Evolutionary conservation across 2,329 filamentous ascomycete genomes (phyloP).

Genomic region (Balansia obtecta): DNA sequence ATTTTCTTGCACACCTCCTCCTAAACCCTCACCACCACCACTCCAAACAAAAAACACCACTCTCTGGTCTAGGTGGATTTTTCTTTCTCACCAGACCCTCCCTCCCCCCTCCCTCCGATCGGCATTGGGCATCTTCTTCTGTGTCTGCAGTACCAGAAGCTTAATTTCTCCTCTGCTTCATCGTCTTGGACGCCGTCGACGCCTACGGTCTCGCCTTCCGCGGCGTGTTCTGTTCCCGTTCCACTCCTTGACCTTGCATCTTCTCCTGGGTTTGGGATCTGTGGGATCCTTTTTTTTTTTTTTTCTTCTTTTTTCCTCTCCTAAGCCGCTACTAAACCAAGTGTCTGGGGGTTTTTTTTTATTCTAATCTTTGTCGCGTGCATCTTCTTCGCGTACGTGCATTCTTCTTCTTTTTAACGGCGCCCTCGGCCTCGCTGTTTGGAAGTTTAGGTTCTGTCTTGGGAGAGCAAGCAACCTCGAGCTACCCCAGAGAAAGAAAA

Average conservation of each 20-base stretch:
- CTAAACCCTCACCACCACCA: slow-evolving; percentile 27
- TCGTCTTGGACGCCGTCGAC: slow-evolving; percentile 14
- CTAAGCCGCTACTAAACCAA: slow-evolving; percentile 14
- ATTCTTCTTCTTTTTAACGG: slow-evolving; percentile 5
- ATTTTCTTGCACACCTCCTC: slow-evolving; percentile 22
- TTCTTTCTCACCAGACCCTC: slow-evolving; percentile 19
- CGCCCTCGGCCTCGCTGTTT: neutral
- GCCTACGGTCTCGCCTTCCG: slow-evolving; percentile 15
- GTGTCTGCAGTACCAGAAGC: slow-evolving; percentile 20
- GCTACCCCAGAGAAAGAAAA: neutral
- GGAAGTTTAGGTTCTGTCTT: neutral
- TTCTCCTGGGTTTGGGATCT: slow-evolving; percentile 8
- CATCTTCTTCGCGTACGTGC: slow-evolving; percentile 5
- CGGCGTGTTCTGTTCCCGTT: no score
- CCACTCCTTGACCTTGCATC: slow-evolving; percentile 17
- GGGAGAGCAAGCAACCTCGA: slow-evolving; percentile 6
- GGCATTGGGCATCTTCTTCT: slow-evolving; percentile 22
- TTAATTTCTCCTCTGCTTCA: slow-evolving; percentile 15
- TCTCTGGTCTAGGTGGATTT: slow-evolving; percentile 25
- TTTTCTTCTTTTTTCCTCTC: slow-evolving; percentile 5
- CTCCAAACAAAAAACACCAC: slow-evolving; percentile 15
- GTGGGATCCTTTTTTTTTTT: slow-evolving; percentile 3
- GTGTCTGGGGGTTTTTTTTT: slow-evolving; percentile 5
- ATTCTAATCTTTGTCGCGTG: slow-evolving; percentile 6
- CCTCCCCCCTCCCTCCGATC: slow-evolving; percentile 14